Evolutionary conservation across 305 asterid species (phyloP), one percentile per base, ranked within the genome.

Genomic region (Salvia sclarea): DNA sequence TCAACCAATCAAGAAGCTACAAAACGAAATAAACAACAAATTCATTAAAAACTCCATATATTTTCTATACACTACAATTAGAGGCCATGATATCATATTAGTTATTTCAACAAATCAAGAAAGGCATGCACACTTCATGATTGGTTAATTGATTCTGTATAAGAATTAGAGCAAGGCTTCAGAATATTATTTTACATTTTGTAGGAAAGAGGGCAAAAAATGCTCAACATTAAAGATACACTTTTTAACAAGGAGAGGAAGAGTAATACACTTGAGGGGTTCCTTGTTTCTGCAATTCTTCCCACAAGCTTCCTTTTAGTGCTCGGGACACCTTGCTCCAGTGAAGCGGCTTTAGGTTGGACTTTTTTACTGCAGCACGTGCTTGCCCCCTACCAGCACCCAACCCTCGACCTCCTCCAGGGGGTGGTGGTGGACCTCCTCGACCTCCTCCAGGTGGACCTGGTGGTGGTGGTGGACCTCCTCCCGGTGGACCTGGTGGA

Each of bases 311-410:
- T 78, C 99, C 99, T 83, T 95, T 95, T 61, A 92, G 20, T 75
- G 91, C 98, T 78, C 97, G 86, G 52, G 98, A 85, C 76, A 95
- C 96, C 86, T 95, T 95, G 86, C 95, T 89, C 99, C 99, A 92
- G 61, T 95, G 97, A 78, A 95, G 85, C 53, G 99, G 99, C 83
- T 88, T 91, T 75, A 95, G 70, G 41, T 82, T 92, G 61, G 99
- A 95, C 75, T 85, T 85, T 64, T 80, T 71, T 17, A 75, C 84
- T 40, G 61, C 64, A 48, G 75, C 79, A 38, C 84, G 83, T 17
- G 84, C 83, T 66, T 70, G 82, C 18, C 82, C 78, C 61, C 79
- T 70, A 48, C 72, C 59, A 9, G 66, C 14, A 16, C 64, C 66
- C 66, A 72, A 20, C 17, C 78, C 81, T 44, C 64, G 58, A 43